These are phyloP conservation scores for Wickerhamiella azymoides DNA, from an alignment of 805 yeast species.

Conservation along the genomic window DNA sequence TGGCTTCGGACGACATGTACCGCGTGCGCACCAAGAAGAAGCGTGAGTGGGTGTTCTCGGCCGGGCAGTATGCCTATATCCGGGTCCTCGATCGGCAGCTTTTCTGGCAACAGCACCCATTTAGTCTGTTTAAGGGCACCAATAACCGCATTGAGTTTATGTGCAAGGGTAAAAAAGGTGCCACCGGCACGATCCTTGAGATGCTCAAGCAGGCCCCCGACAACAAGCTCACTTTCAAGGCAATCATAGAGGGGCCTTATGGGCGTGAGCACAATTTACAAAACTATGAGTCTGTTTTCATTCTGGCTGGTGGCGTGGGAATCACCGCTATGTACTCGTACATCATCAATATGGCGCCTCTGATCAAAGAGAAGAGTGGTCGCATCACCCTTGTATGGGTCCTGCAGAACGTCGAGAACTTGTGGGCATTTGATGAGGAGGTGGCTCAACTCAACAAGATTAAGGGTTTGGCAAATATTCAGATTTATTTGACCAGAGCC, in stretches of 20 bases:
- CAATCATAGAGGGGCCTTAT: constrained; percentile 49
- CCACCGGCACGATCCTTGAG: constrained; percentile 32
- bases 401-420: constrained; percentile 25
- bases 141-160: constrained; percentile 31
- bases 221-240: constrained; percentile 23
- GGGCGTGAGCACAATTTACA: constrained; percentile 34
- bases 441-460: constrained; percentile 29
- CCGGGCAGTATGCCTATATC: constrained; percentile 48
- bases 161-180: constrained; percentile 41
- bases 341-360: constrained; percentile 26
- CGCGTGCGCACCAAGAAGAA: constrained; percentile 27
- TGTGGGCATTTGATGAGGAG: constrained; percentile 39
- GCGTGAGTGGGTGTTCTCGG: constrained; percentile 32
- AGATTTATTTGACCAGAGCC: constrained; percentile 3
- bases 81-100: constrained; percentile 36
- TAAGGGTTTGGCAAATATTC: constrained; percentile 17
- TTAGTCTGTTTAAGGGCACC: constrained; percentile 32
- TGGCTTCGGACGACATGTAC: constrained; percentile 27
- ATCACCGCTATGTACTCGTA: constrained; percentile 42
- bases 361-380: constrained; percentile 10
- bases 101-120: constrained; percentile 67
- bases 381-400: constrained; percentile 18
- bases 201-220: constrained; percentile 24
- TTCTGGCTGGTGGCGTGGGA: constrained; percentile 55
- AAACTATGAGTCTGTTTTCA: constrained; percentile 34